Percentiles rank a stretch among this genome's conserved stretches.
Conservation (phyloP, 495 filamentous ascomycete genomes). For the Hypoxylon lenormandii region DNA sequence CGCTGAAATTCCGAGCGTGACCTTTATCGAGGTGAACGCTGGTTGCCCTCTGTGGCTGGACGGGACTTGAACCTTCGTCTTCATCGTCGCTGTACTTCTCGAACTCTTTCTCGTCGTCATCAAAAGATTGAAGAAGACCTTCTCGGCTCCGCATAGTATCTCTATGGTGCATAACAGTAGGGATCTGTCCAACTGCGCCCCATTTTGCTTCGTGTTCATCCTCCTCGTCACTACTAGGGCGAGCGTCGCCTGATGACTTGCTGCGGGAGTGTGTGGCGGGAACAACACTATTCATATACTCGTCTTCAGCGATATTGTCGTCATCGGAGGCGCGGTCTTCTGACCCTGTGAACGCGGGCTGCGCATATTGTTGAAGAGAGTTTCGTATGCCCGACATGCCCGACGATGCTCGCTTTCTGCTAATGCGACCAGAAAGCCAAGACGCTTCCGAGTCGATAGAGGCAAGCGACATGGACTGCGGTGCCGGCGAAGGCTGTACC, state of each 20-base stretch:
- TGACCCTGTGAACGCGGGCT: slow-evolving; percentile 51
- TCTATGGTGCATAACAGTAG: slow-evolving; percentile 54
- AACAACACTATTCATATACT: slow-evolving; percentile 70
- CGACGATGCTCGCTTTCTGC: slow-evolving; percentile 58
- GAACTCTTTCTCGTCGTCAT: slow-evolving; percentile 47
- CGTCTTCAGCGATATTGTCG: slow-evolving; percentile 72
- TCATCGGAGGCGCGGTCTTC: slow-evolving; percentile 61
- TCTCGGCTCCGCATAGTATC: slow-evolving; percentile 66
- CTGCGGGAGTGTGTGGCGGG: slow-evolving; percentile 58
- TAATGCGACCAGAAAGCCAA: slow-evolving; percentile 80
- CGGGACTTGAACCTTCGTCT: slow-evolving; percentile 61
- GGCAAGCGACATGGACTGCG: slow-evolving; percentile 73
- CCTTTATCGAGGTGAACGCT: slow-evolving; percentile 72
- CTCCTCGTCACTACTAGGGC: slow-evolving; percentile 61
- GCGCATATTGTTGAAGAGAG: slow-evolving; percentile 50
- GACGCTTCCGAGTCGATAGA: slow-evolving; percentile 92
- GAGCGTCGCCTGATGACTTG: slow-evolving; percentile 61
- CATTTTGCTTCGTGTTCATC: slow-evolving; percentile 55
- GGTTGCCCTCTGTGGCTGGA: slow-evolving; percentile 67
- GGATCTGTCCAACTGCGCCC: slow-evolving; percentile 58
- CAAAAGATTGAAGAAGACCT: slow-evolving; percentile 69
- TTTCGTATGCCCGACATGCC: slow-evolving; percentile 54
- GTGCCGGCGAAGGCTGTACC: slow-evolving; percentile 58
- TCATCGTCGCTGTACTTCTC: slow-evolving; percentile 48
- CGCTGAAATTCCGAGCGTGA: slow-evolving; percentile 76